Evolutionary conservation across 2,329 filamentous ascomycete genomes (phyloP), one percentile per base, ranked within the genome.

Genomic region (Alternaria novae-zelandiae): DNA sequence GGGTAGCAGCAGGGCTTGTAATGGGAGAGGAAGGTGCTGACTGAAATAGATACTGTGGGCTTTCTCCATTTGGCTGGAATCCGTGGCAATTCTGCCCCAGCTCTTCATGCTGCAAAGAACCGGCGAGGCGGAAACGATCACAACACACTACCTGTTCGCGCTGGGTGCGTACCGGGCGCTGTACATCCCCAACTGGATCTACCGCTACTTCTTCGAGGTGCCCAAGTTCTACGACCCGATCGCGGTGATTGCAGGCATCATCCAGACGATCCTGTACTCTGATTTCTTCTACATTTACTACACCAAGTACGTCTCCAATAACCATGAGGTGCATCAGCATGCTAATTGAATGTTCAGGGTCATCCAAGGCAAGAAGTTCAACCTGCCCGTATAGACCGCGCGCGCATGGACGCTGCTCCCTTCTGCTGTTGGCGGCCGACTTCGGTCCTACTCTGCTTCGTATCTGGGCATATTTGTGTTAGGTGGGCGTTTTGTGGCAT

Each of bases 251-350:
- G 96, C 96, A 4, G 96, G 96, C 12, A 87, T 98, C 59, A 84
- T 98, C 68, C 96, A 99, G 86, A 99, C 96, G 0, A 83, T 99
- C 53, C 86, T 99, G 62, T 99, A 99, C 85, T 97, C 93, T 68
- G 96, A 99, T 84, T 99, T 99, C 85, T 99, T 99, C 88, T 99
- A 94, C 87, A 95, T 99, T 76, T 99, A 99, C 85, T 99, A 97
- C 84, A 97, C 91, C 64, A 98, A 97, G 89, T 90, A 79, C 80
- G 87, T 82, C 11, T 32, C 6, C 11, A 45, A 45, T 11, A 10
- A 9, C 20, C 11, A 1, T 13, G 17, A 21, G 8, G 21, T 6
- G 23, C 23, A 10, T 12, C 47, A 20, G 8, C 20, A 30, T 26
- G 17, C 61, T 51, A 50, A 56, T 53, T 51, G 17, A 62, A 4